These are phyloP conservation scores for Schrenkiella parvula DNA, from an alignment of 345 rosid species.

Conservation along the genomic window DNA sequence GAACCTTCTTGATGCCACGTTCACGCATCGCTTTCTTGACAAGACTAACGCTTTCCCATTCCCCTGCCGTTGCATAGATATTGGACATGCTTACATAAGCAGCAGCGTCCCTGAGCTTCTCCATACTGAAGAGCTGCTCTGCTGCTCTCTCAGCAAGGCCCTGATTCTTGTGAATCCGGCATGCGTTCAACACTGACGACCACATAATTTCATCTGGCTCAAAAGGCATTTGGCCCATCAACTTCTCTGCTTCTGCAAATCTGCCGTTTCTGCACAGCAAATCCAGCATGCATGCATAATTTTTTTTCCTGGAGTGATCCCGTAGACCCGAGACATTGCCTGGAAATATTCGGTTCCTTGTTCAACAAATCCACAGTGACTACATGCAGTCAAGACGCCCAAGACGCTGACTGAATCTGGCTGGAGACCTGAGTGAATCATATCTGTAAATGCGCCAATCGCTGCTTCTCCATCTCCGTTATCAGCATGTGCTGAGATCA, in stretches of 20 bases:
- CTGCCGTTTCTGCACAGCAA: slow-evolving; percentile 56
- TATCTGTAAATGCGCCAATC: slow-evolving; percentile 49
- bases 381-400: slow-evolving; percentile 67
- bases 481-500: slow-evolving; percentile 71
- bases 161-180: slow-evolving; percentile 76
- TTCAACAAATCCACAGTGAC: slow-evolving; percentile 72
- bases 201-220: slow-evolving; percentile 76
- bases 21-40: slow-evolving; percentile 78
- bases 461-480: slow-evolving; percentile 67
- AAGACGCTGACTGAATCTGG: slow-evolving; percentile 84
- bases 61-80: slow-evolving; percentile 62
- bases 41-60: slow-evolving; percentile 63
- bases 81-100: slow-evolving; percentile 79
- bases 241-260: slow-evolving; percentile 59
- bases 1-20: slow-evolving; percentile 62
- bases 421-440: slow-evolving; percentile 52
- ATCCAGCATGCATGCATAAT: slow-evolving; percentile 66
- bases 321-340: slow-evolving; percentile 47
- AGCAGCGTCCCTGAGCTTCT: slow-evolving; percentile 69
- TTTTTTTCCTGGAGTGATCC: slow-evolving; percentile 55
- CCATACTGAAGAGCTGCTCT: slow-evolving; percentile 54
- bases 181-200: slow-evolving; percentile 81
- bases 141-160: slow-evolving; percentile 67
- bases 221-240: slow-evolving; percentile 65
- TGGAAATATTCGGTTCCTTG: slow-evolving; percentile 55